Percentiles rank a stretch among this genome's conserved stretches.
These are phyloP conservation scores for Agaricus sinodeliciosus DNA, from an alignment of 768 basidiomycete genomes.

Conservation along the genomic window DNA sequence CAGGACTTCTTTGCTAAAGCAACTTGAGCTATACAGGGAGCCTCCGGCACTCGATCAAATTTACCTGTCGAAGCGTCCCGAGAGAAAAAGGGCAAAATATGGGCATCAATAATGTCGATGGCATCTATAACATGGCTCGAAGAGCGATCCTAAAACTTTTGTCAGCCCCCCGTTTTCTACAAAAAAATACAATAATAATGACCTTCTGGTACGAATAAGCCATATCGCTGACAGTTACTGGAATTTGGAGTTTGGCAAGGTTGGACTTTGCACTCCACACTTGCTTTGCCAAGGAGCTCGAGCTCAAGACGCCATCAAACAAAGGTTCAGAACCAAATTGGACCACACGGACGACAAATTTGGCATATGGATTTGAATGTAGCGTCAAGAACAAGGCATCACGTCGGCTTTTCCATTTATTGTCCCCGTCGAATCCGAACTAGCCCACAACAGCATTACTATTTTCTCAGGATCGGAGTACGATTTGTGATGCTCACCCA, in stretches of 20 bases:
- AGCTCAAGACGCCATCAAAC: constrained; percentile 48
- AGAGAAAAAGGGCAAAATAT: constrained; percentile 69
- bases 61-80: constrained; percentile 47
- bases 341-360: constrained; percentile 56
- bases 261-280: constrained; percentile 42
- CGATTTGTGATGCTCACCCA: constrained; percentile 40
- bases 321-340: constrained; percentile 73
- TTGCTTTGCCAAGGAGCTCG: constrained; percentile 42
- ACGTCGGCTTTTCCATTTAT: constrained; percentile 49
- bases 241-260: constrained; percentile 48
- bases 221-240: constrained; percentile 64
- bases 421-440: constrained; percentile 42
- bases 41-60: constrained; percentile 5
- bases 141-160: constrained; percentile 36
- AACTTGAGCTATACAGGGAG: neutral
- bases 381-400: constrained; percentile 45
- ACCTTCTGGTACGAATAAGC: constrained; percentile 51
- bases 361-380: constrained; percentile 54
- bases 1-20: constrained; percentile 48
- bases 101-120: constrained; percentile 58
- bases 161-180: neutral
- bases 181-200: neutral
- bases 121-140: constrained; percentile 45
- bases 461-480: neutral
- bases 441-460: constrained; percentile 11